Evolutionary conservation across 495 filamentous ascomycete species (phyloP).

Genomic region (Penicillium bialowiezense): DNA sequence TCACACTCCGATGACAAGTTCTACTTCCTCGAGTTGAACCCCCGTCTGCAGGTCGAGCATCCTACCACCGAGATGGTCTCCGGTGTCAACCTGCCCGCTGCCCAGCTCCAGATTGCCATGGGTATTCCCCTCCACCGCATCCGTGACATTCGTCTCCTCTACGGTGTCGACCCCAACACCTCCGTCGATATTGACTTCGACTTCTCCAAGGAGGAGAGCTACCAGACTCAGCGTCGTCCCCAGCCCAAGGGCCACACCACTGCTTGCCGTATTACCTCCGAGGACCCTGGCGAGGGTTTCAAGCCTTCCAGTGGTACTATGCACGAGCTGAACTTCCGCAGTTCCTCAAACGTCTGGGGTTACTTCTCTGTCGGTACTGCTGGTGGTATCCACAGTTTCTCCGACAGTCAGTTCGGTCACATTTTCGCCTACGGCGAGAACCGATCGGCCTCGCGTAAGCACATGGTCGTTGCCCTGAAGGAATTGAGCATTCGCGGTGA

Average conservation of each 20-base stretch:
- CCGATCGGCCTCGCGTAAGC: conserved; percentile 90
- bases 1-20: conserved; percentile 98
- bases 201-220: conserved; percentile 83
- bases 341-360: conserved; percentile 98
- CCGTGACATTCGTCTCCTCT: conserved; percentile 91
- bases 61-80: conserved; percentile 99
- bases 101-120: conserved; percentile 98
- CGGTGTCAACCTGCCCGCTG: conserved; percentile 94
- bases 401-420: conserved; percentile 98
- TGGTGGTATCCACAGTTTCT: conserved; percentile 98
- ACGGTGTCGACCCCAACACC: conserved; percentile 88
- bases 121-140: conserved; percentile 95
- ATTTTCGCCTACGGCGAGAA: conserved; percentile 99
- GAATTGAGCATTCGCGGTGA: conserved; percentile 99
- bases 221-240: conserved; percentile 81
- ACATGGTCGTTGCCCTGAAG: conserved; percentile 99
- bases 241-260: conserved; percentile 95
- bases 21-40: conserved; percentile 98
- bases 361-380: conserved; percentile 98
- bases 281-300: conserved; percentile 98
- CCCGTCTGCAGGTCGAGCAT: conserved; percentile 98
- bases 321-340: conserved; percentile 98
- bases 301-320: conserved; percentile 98
- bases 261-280: conserved; percentile 98
- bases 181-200: conserved; percentile 92